Evolutionary conservation across 2,329 filamentous ascomycete genomes (phyloP), one percentile per base, ranked within the genome.

Genomic region (Phialophora tarda): DNA sequence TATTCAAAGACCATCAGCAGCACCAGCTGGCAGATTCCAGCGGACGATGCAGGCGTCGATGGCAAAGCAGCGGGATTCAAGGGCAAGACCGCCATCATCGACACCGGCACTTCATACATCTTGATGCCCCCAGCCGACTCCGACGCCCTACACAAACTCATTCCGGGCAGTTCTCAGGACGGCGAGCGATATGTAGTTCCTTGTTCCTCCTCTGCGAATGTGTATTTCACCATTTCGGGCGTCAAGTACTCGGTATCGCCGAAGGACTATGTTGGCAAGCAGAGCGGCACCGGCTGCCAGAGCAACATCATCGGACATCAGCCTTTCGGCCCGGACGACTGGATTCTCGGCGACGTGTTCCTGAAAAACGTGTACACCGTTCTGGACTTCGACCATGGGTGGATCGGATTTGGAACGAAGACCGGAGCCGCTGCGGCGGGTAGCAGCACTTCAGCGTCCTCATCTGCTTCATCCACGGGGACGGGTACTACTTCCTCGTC

Each of bases 311-410:
- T 92, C 61, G 91, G 90, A 1, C 83, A 87, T 28, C 85, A 89
- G 74, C 86, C 91, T 14, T 88, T 92, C 55, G 79, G 82, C 0
- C 82, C 72, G 73, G 75, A 80, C 38, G 79, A 88, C 30, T 96
- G 92, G 92, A 82, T 97, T n/a, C 78, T 96, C 0, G 93, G 93
- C 1, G 92, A 93, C 71, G 86, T 90, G 0, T 96, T 96, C 73
- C 79, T 97, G 68, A 96, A 96, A 81, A 96, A 96, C 72, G 92
- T 96, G 17, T 96, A 96, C 75, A 83, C 87, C 1, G 89, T 95
- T 26, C 96, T 96, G 75, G 93, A 97, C 76, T 86, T 86, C 61
- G 92, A 94, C 58, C 74, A 80, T 44, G 73, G 72, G 41, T 74
- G 75, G 50, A 75, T 82, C 47, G 80, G 80, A 2, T 68, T 71